These are phyloP conservation scores for Pinus albicaulis DNA, from an alignment of 75 land plant genomes.

Conservation along the genomic window DNA sequence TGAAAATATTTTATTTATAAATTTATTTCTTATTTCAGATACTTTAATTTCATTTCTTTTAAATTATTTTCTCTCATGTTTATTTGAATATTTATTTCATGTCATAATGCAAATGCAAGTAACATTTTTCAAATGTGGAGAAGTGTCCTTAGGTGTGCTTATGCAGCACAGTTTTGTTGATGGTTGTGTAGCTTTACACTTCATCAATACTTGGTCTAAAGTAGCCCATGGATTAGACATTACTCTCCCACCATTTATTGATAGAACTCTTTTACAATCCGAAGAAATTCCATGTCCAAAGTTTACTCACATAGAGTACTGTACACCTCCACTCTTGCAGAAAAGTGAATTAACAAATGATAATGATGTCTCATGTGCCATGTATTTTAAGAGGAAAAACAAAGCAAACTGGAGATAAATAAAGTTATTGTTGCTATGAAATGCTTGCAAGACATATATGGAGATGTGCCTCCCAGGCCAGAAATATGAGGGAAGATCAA, in stretches of 20 bases:
- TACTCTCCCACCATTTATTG: conserved; percentile 36
- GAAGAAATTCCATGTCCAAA: conserved; percentile 35
- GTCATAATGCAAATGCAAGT: neutral
- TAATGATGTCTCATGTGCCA: no score
- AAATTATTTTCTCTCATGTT: no score
- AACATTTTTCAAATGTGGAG: no score
- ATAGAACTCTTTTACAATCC: conserved; percentile 52
- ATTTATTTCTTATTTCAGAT: no score
- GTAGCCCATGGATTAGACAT: conserved; percentile 40
- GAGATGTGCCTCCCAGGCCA: conserved; percentile 44
- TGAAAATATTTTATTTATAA: no score
- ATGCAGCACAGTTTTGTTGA: conserved; percentile 60
- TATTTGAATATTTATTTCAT: no score
- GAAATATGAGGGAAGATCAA: conserved; percentile 24
- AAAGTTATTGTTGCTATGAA: conserved; percentile 41
- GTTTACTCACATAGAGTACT: conserved; percentile 54
- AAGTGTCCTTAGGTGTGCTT: conserved; percentile 45
- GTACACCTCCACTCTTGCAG: conserved; percentile 28
- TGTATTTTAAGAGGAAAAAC: conserved; percentile 1
- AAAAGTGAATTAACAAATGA: neutral
- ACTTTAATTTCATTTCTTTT: no score
- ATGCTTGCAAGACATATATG: conserved; percentile 58
- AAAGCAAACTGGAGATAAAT: neutral
- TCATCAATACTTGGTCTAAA: conserved; percentile 10
- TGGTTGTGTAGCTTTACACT: conserved; percentile 42